Percentiles rank a stretch among this genome's conserved stretches.
Conservation (phyloP, 176 grass and related monocot species). For the Avena insularis region DNA sequence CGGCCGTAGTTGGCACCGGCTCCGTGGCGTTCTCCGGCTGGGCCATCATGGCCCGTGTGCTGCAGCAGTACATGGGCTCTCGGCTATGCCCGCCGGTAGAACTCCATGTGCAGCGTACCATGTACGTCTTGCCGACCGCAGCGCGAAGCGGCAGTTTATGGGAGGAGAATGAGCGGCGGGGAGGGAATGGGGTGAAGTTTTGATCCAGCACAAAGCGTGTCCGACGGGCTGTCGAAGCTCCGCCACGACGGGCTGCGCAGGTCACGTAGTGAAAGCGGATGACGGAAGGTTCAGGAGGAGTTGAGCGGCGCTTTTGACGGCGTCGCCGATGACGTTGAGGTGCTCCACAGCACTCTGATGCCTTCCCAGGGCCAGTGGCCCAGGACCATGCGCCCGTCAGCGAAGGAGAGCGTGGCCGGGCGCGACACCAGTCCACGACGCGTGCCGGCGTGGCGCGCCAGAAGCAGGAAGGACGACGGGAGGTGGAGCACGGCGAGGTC, state of each 20-base stretch:
- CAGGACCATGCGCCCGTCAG: conserved; percentile 50
- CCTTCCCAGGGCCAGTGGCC: background rate
- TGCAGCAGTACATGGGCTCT: conserved; percentile 60
- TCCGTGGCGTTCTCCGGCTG: conserved; percentile 35
- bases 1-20: conserved; percentile 60
- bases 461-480: conserved; percentile 57
- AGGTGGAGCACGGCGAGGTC: conserved; percentile 74
- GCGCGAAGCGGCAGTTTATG: conserved; percentile 48
- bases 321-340: conserved; percentile 43
- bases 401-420: conserved; percentile 64
- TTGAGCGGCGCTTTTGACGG: conserved; percentile 51
- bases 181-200: conserved; percentile 59
- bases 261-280: conserved; percentile 26
- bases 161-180: conserved; percentile 58
- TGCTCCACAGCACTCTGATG: conserved; percentile 50
- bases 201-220: conserved; percentile 73
- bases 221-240: conserved; percentile 63
- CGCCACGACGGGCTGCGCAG: conserved; percentile 42
- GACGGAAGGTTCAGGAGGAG: conserved; percentile 70
- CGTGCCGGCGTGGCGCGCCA: conserved; percentile 56
- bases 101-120: conserved; percentile 61
- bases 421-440: conserved; percentile 40
- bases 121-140: conserved; percentile 46
- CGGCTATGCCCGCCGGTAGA: conserved; percentile 39
- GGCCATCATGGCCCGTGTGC: conserved; percentile 39